Base-by-base conservation (phyloP, 2,329 filamentous ascomycete species). In the Xylaria sp. region DNA sequence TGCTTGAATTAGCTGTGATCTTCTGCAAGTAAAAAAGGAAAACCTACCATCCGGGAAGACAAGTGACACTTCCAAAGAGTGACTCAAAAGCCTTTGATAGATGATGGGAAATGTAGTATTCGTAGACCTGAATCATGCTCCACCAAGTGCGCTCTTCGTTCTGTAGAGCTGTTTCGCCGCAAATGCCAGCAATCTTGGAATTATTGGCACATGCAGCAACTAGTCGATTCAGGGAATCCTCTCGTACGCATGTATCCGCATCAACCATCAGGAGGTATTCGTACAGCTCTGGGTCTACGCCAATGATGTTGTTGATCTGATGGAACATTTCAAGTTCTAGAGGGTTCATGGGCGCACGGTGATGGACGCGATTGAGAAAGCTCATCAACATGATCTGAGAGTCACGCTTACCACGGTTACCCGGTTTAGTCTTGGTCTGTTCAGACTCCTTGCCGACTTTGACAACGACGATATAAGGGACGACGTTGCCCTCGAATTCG, bases 111-210 rank as follows among this genome's bases (percentile, higher is more conserved):
- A 99, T 99, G 81, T 94, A 99, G 85, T 99, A 99, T 81, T 99
- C 96, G 83, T 99, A 99, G 72, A 99, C 96, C 80, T 99, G 96
- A 77, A 99, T 99, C 96, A 99, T 99, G 12, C 96, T 99, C 93
- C 93, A 97, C 94, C 94, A 98, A 76, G 91, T 94, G 73, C 91
- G 88, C 75, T 98, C 93, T 79, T 98, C 95, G 76, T 99, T 99
- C 79, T 98, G 93, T 76, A 99, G 85, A 80, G 91, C 96, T 1
- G 96, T 99, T 80, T 99, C 96, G 78, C 96, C 96, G 79, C 96
- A 99, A 70, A 98, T 98, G 82, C 95, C 96, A 27, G 93, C 94
- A 82, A 99, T 97, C 84, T 97, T 97, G 36, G 93, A 91, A 79
- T 99, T 93, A 76, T 98, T 94, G 73, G 93, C 91, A 81, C 94